phyloP scores from a whole-genome alignment of 2,329 filamentous ascomycete genomes.

The Xylariaceae sp. region DNA sequence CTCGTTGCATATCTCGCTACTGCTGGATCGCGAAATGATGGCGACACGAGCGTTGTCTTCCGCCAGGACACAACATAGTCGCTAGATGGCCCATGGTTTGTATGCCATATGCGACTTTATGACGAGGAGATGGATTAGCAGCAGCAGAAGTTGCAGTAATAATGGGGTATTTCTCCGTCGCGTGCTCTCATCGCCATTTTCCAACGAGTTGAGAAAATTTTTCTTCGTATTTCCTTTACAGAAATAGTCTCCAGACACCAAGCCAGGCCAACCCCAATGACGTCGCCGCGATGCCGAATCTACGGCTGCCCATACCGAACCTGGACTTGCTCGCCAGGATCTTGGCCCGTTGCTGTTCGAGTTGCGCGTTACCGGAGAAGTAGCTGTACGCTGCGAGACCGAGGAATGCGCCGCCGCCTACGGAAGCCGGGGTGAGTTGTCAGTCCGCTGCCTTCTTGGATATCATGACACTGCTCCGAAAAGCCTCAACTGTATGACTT shows the following conservation, averaged over 20 bases:
- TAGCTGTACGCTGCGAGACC: conserved; percentile 75
- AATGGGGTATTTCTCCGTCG: background rate
- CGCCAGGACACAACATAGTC: background rate
- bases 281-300: conserved; percentile 60
- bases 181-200: background rate
- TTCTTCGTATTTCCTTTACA: conserved; percentile 35
- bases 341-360: conserved; percentile 58
- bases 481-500: background rate
- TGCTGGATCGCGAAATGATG: background rate
- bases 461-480: background rate
- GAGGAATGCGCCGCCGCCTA: conserved; percentile 70
- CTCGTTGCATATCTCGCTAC: background rate
- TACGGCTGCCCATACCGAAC: conserved; percentile 67
- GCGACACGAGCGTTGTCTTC: background rate
- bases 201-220: background rate
- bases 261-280: conserved; percentile 63
- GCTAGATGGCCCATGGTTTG: background rate
- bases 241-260: conserved; percentile 63
- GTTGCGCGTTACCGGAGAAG: conserved; percentile 65
- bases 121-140: background rate
- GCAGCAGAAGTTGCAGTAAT: background rate
- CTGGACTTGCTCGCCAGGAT: conserved; percentile 65
- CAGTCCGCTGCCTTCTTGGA: conserved; percentile 1
- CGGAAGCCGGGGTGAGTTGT: conserved; percentile 5
- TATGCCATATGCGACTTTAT: background rate